These are phyloP conservation scores for Cladosporium sp. DNA, from an alignment of 2,329 filamentous ascomycete genomes.

Conservation along the genomic window DNA sequence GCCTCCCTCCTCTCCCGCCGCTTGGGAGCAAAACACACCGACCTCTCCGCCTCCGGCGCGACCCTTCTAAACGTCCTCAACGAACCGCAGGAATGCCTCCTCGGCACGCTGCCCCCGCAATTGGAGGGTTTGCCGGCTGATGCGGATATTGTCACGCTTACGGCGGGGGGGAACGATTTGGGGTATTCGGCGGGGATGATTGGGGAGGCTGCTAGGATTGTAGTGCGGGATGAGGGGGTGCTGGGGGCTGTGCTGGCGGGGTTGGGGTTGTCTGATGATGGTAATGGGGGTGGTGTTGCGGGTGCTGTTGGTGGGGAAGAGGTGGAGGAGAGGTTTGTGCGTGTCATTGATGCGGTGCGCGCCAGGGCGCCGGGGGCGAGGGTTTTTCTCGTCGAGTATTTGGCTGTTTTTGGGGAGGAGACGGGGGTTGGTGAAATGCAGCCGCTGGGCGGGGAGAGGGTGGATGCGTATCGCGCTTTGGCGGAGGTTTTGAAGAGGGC, in stretches of 20 bases:
- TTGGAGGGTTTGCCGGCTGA: constrained; percentile 31
- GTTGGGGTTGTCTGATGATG: constrained; percentile 11
- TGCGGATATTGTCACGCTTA: constrained; percentile 35
- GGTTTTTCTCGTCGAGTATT: constrained; percentile 17
- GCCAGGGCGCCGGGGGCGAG: constrained; percentile 10
- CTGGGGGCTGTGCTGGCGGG: constrained; percentile 3
- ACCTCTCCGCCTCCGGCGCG: constrained; percentile 33
- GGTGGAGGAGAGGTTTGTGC: constrained; percentile 10
- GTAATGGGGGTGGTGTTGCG: constrained; percentile 6
- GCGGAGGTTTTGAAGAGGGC: constrained; percentile 6
- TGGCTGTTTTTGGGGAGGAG: constrained; percentile 13
- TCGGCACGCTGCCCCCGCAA: constrained; percentile 33
- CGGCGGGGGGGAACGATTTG: constrained; percentile 38
- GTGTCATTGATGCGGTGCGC: constrained; percentile 13
- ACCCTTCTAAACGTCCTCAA: constrained; percentile 35
- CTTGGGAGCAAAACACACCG: constrained; percentile 26
- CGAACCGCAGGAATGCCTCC: constrained; percentile 29
- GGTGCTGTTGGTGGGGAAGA: neutral
- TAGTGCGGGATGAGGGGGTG: neutral
- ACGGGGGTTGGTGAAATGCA: constrained; percentile 3
- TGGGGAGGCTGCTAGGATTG: constrained; percentile 19
- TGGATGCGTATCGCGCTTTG: constrained; percentile 2
- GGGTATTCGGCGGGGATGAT: constrained; percentile 35
- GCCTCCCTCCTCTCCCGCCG: constrained; percentile 30
- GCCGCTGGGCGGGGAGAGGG: constrained; percentile 8